These are phyloP conservation scores for Botrytis sinoallii DNA, from an alignment of 2,329 filamentous ascomycete species.

Conservation along the genomic window DNA sequence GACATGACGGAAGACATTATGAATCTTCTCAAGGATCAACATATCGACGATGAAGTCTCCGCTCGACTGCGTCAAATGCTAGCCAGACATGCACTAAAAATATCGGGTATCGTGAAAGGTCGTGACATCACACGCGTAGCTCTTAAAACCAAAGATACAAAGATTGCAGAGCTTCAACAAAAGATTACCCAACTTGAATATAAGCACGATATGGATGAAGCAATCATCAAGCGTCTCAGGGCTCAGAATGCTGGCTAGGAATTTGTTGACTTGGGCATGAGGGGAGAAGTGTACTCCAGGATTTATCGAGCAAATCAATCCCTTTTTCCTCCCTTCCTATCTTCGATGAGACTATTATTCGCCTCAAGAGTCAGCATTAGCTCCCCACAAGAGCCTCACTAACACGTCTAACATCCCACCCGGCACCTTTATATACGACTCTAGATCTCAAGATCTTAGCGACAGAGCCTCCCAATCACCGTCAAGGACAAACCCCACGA, in stretches of 20 bases:
- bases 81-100: conserved; percentile 53
- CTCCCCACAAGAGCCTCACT: neutral
- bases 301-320: neutral
- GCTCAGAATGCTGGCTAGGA: conserved; percentile 1
- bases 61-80: conserved; percentile 46
- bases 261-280: neutral
- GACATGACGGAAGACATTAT: conserved; percentile 49
- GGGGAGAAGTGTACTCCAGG: neutral
- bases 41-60: conserved; percentile 41
- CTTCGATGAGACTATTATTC: neutral
- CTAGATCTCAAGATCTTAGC: neutral
- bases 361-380: neutral
- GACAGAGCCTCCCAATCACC: neutral
- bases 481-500: neutral
- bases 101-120: conserved; percentile 60
- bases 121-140: conserved; percentile 63
- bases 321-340: neutral
- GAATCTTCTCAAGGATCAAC: conserved; percentile 45
- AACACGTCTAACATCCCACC: accelerated
- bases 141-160: conserved; percentile 61
- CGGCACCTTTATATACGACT: neutral
- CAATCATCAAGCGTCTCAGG: conserved; percentile 39
- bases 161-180: conserved; percentile 63
- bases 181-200: conserved; percentile 56
- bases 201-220: conserved; percentile 52